Evolutionary conservation across 2,329 filamentous ascomycete species (phyloP).

Genomic region (Fusarium bulbicola): DNA sequence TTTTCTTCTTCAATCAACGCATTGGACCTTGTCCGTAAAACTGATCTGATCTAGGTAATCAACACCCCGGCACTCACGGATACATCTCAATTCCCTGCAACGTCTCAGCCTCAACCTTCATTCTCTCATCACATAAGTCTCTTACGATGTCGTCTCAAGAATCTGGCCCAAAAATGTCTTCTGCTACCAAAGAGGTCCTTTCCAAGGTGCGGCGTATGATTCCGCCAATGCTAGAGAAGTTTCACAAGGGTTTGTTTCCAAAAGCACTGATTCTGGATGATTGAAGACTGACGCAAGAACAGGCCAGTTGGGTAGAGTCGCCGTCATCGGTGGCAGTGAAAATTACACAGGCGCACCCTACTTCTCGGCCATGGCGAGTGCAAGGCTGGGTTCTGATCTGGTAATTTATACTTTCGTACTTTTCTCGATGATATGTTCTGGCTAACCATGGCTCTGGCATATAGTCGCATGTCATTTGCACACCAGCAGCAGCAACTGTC

Average conservation of each 20-base stretch:
- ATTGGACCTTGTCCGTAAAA: neutral
- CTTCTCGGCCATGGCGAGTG: slow-evolving; percentile 97
- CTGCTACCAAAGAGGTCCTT: slow-evolving; percentile 78
- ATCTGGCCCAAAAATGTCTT: slow-evolving; percentile 63
- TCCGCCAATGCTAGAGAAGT: slow-evolving; percentile 92
- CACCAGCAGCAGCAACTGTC: slow-evolving; percentile 83
- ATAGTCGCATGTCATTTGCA: slow-evolving; percentile 94
- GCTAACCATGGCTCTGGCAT: slow-evolving; percentile 1
- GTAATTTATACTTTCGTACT: slow-evolving; percentile 55
- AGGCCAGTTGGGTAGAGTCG: slow-evolving; percentile 93
- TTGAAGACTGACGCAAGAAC: slow-evolving; percentile 15
- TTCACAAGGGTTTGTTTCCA: slow-evolving; percentile 82
- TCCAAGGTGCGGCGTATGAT: slow-evolving; percentile 87
- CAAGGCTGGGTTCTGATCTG: slow-evolving; percentile 89
- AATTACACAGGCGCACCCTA: slow-evolving; percentile 98
- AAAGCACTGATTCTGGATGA: neutral
- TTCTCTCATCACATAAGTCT: slow-evolving; percentile 1
- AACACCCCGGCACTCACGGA: neutral
- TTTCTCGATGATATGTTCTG: neutral
- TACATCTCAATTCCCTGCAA: neutral
- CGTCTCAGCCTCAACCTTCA: neutral
- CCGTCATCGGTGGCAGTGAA: slow-evolving; percentile 92
- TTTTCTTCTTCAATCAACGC: neutral
- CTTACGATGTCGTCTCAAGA: slow-evolving; percentile 38
- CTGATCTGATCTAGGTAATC: neutral